Percentiles rank a stretch among this genome's conserved stretches.
Conservation (phyloP, 2,329 filamentous ascomycete species). For the Xylariales sp. region DNA sequence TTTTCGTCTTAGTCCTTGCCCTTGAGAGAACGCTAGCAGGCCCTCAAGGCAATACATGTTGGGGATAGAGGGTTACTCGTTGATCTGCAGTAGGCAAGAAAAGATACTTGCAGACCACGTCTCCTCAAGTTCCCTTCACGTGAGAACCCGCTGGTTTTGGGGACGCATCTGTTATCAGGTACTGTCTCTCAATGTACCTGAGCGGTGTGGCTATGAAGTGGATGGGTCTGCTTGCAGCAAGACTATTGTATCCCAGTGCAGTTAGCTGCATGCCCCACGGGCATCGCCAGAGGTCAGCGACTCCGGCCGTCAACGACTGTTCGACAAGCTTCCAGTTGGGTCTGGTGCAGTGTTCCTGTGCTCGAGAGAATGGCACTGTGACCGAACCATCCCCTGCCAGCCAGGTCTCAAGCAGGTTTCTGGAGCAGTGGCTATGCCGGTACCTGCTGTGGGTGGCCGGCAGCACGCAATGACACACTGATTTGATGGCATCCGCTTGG, state of each 20-base stretch:
- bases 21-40: slow-evolving; percentile 5
- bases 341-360: not conserved
- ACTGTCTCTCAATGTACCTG: slow-evolving; percentile 11
- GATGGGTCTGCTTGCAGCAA: slow-evolving; percentile 15
- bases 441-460: too few species aligned
- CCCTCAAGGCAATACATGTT: slow-evolving; percentile 12
- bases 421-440: slow-evolving; percentile 3
- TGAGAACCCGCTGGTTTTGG: slow-evolving; percentile 1
- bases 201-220: slow-evolving; percentile 1
- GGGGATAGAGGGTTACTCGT: slow-evolving; percentile 18
- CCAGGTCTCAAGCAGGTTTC: not conserved
- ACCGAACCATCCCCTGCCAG: not conserved
- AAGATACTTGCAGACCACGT: slow-evolving; percentile 18
- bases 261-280: slow-evolving; percentile 18
- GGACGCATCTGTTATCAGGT: slow-evolving; percentile 16
- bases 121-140: slow-evolving; percentile 9
- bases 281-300: slow-evolving; percentile 1
- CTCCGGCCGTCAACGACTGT: slow-evolving; percentile 6
- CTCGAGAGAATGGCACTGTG: not conserved
- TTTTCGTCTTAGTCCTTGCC: too few species aligned
- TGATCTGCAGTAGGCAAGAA: slow-evolving; percentile 14
- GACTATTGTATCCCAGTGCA: slow-evolving; percentile 25
- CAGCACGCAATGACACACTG: too few species aligned
- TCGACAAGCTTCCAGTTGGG: slow-evolving; percentile 18
- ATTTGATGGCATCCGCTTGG: too few species aligned